These are phyloP conservation scores for Fusarium verticillioides DNA, from an alignment of 2,329 filamentous ascomycete genomes.

Conservation along the genomic window DNA sequence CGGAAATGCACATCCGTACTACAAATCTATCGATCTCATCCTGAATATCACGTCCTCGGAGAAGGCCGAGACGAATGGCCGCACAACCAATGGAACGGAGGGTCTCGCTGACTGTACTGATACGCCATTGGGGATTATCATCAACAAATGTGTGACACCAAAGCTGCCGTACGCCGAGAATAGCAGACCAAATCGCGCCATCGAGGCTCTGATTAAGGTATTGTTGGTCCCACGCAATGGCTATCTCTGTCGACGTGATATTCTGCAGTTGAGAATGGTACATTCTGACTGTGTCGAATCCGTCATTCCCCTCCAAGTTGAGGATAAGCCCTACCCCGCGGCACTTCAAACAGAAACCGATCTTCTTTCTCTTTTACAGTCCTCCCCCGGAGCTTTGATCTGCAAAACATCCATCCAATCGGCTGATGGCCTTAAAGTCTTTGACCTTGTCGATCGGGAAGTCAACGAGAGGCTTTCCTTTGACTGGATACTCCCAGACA, in stretches of 20 bases:
- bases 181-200: too few relatives aligned
- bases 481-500: background rate
- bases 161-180: fast-evolving
- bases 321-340: background rate
- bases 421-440: background rate
- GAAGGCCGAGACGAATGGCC: background rate
- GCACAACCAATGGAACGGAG: fast-evolving
- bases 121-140: background rate
- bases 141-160: background rate
- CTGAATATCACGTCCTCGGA: background rate
- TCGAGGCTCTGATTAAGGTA: background rate
- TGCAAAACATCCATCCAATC: background rate
- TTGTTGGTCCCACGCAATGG: background rate
- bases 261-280: background rate
- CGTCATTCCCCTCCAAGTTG: background rate
- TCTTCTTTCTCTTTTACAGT: background rate
- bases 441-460: background rate
- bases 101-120: background rate
- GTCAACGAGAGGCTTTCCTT: background rate
- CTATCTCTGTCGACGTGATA: background rate
- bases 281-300: background rate
- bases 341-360: fast-evolving
- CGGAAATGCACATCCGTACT: background rate
- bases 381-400: background rate
- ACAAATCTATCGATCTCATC: background rate